These are phyloP conservation scores for Ophiostoma himal-ulmi DNA, from an alignment of 2,329 filamentous ascomycete genomes.

Conservation along the genomic window DNA sequence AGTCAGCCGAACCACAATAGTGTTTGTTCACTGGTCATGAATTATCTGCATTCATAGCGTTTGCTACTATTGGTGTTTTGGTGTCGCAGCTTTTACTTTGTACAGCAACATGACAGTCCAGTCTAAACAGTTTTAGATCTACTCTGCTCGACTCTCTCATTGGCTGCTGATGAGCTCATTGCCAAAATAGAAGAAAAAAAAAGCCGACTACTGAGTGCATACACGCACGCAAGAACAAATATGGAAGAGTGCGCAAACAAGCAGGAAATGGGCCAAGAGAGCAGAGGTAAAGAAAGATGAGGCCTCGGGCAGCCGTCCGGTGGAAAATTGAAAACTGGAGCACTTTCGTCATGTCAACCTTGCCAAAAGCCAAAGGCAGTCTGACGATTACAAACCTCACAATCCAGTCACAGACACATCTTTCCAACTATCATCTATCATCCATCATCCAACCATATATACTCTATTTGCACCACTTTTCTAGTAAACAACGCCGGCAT, in stretches of 20 bases:
- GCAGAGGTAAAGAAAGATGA: background rate
- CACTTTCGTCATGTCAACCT: background rate
- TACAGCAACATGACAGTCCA: background rate
- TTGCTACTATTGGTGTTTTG: background rate
- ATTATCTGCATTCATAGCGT: too few relatives aligned
- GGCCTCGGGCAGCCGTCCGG: background rate
- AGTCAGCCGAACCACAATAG: too few relatives aligned
- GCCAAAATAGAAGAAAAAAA: background rate
- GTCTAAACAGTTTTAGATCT: slow-evolving; percentile 1
- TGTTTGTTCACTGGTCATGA: too few relatives aligned
- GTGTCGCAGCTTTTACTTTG: background rate
- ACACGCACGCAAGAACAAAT: background rate
- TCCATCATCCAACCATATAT: too few relatives aligned
- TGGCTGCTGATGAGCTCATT: slow-evolving; percentile 24
- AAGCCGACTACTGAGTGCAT: slow-evolving; percentile 7
- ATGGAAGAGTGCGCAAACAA: background rate
- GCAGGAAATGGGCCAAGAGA: background rate
- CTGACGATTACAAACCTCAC: background rate
- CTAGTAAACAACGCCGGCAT: too few relatives aligned
- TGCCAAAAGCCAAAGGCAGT: background rate
- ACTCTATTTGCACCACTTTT: background rate
- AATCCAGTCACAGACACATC: background rate
- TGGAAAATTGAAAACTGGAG: background rate
- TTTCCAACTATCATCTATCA: background rate
- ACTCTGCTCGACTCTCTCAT: slow-evolving; percentile 3